These are phyloP conservation scores for Termitomyces sp. DNA, from an alignment of 768 basidiomycete species.

Conservation along the genomic window DNA sequence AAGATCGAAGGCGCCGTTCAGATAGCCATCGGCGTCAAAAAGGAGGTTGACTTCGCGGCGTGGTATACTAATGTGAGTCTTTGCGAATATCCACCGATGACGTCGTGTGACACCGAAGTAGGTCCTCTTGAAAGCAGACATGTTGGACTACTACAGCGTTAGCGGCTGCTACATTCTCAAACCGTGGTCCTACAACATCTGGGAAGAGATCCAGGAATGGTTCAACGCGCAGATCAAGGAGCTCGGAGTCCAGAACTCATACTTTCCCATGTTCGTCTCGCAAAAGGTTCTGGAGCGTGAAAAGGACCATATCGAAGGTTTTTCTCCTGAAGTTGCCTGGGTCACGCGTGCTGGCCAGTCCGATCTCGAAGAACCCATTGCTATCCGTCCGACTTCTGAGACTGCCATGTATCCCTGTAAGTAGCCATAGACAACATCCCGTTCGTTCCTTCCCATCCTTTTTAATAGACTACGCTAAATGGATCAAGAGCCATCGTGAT, in stretches of 20 bases:
- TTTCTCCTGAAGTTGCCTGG: constrained; percentile 99
- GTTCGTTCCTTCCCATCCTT: not conserved
- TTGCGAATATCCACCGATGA: not conserved
- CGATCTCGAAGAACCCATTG: constrained; percentile 95
- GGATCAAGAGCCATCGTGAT: constrained; percentile 97
- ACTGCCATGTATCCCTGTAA: constrained; percentile 99
- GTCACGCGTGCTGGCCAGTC: constrained; percentile 93
- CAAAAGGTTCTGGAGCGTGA: constrained; percentile 90
- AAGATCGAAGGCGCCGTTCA: constrained; percentile 88
- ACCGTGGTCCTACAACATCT: constrained; percentile 96
- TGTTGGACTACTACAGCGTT: constrained; percentile 99
- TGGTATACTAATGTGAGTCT: constrained; percentile 87
- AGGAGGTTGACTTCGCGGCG: constrained; percentile 89
- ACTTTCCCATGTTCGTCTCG: constrained; percentile 99
- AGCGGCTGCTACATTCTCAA: constrained; percentile 98
- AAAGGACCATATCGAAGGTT: constrained; percentile 98
- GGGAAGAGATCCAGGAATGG: constrained; percentile 96
- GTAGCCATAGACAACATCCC: constrained; percentile 20
- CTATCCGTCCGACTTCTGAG: constrained; percentile 97
- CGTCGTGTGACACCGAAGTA: constrained; percentile 26
- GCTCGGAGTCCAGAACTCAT: constrained; percentile 93
- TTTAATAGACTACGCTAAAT: constrained; percentile 90
- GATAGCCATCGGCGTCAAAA: constrained; percentile 92
- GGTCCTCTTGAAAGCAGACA: constrained; percentile 98
- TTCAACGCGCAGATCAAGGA: constrained; percentile 92